Evolutionary conservation across 768 basidiomycete genomes (phyloP).

Genomic region (Termitomyces sp.): DNA sequence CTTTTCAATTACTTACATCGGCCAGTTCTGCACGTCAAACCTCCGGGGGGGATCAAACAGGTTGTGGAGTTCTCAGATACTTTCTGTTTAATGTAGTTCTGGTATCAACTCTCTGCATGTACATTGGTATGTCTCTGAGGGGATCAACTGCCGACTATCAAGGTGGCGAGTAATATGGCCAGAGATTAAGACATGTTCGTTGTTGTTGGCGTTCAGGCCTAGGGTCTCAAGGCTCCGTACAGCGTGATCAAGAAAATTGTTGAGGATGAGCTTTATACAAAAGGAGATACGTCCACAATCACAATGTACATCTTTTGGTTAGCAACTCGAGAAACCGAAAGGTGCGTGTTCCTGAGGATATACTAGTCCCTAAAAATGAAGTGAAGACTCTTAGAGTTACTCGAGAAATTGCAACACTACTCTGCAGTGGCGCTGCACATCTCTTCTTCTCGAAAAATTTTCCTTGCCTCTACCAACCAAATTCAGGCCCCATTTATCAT

Average conservation of each 20-base stretch:
- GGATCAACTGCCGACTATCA: not conserved
- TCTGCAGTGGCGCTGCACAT: no score
- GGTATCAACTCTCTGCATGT: not conserved
- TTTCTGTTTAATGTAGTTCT: not conserved
- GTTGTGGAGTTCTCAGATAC: constrained; percentile 3
- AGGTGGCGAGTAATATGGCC: not conserved
- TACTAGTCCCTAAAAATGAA: no score
- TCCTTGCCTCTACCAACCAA: constrained; percentile 37
- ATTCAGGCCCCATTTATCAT: constrained; percentile 51
- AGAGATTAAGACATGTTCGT: not conserved
- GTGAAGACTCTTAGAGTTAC: no score
- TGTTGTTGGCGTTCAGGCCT: no score
- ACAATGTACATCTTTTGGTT: no score
- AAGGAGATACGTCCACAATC: no score
- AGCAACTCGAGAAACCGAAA: no score
- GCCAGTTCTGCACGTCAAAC: constrained; percentile 5
- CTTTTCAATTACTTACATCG: not conserved
- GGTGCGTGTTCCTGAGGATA: no score
- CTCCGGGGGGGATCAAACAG: constrained; percentile 8
- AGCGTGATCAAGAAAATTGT: no score
- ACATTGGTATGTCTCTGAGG: not conserved
- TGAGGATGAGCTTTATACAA: no score
- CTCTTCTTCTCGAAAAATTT: not conserved
- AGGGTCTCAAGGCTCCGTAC: no score
- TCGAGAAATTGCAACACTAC: no score